These are phyloP conservation scores for Pichiaceae sp. DNA, from an alignment of 1,139 yeast genomes.

Conservation along the genomic window DNA sequence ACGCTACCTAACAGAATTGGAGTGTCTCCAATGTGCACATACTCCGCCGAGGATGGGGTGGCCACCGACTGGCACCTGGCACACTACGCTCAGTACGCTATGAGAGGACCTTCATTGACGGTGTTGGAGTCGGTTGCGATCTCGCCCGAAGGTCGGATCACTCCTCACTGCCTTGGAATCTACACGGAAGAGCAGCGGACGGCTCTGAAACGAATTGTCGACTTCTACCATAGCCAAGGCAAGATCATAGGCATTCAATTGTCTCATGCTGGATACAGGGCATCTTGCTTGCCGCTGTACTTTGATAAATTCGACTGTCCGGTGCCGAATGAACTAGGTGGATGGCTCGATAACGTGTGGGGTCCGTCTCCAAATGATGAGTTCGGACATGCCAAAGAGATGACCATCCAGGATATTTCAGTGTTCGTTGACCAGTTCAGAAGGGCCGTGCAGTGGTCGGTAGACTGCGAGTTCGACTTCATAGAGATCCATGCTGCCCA, in stretches of 20 bases:
- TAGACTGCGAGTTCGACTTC: conserved; percentile 39
- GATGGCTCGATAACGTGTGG: conserved; percentile 34
- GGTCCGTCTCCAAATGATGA: conserved; percentile 37
- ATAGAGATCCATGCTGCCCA: conserved; percentile 47
- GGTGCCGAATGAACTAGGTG: conserved; percentile 29
- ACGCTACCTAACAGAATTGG: conserved; percentile 43
- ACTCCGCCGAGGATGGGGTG: conserved; percentile 33
- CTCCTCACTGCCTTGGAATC: conserved; percentile 43
- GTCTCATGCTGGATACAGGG: conserved; percentile 52
- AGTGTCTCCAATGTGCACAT: conserved; percentile 56
- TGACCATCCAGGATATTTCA: conserved; percentile 29
- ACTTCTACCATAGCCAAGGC: conserved; percentile 44
- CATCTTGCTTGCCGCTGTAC: conserved; percentile 30
- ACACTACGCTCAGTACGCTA: conserved; percentile 36
- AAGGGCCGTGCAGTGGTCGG: conserved; percentile 36
- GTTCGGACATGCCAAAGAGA: conserved; percentile 26
- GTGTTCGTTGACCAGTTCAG: conserved; percentile 30
- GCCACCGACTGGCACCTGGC: conserved; percentile 40
- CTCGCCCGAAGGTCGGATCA: conserved; percentile 32
- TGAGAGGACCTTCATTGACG: conserved; percentile 43
- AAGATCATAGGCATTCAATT: conserved; percentile 44
- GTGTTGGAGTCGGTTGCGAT: conserved; percentile 43
- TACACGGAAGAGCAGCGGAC: conserved; percentile 45
- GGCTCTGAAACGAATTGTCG: conserved; percentile 37
- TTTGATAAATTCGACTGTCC: conserved; percentile 22